Percentiles rank a stretch among this genome's conserved stretches.
Conservation (phyloP, 1,284 basidiomycete species). For the Ceratobasidium sp. region DNA sequence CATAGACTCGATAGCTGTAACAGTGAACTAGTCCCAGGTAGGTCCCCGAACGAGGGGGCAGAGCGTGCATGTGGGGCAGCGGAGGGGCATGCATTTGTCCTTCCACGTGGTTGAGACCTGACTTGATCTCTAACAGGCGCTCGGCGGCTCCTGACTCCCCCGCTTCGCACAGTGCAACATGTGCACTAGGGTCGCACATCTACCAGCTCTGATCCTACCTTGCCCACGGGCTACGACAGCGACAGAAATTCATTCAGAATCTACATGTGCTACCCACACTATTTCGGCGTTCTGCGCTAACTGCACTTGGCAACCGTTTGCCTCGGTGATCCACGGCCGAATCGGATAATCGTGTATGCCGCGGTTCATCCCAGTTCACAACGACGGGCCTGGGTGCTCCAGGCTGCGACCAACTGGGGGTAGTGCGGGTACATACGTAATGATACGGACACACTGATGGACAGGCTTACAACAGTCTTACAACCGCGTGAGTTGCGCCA, state of each 20-base stretch:
- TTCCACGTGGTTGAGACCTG: background rate
- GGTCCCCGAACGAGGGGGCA: background rate
- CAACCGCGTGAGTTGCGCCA: too few species aligned
- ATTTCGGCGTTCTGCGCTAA: background rate
- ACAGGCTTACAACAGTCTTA: too few species aligned
- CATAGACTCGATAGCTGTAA: background rate
- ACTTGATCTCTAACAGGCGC: background rate
- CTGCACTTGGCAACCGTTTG: background rate
- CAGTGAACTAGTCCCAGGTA: background rate
- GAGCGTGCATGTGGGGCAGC: background rate
- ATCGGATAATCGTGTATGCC: conserved; percentile 3
- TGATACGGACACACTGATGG: too few species aligned
- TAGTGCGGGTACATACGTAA: background rate
- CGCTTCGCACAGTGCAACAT: background rate
- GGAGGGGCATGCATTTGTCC: background rate
- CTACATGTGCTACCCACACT: background rate
- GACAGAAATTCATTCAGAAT: background rate
- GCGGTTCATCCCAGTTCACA: background rate
- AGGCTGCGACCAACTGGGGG: too few species aligned
- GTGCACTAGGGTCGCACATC: conserved; percentile 1
- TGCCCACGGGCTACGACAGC: background rate
- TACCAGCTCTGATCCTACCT: background rate
- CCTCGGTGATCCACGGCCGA: background rate
- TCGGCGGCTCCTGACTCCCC: background rate
- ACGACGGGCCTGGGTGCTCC: background rate